A percentile compares a stretch with the other conserved stretches of the same genome.
phyloP scores from a whole-genome alignment of 1,139 yeast genomes.

The Kazachstania sp. region DNA sequence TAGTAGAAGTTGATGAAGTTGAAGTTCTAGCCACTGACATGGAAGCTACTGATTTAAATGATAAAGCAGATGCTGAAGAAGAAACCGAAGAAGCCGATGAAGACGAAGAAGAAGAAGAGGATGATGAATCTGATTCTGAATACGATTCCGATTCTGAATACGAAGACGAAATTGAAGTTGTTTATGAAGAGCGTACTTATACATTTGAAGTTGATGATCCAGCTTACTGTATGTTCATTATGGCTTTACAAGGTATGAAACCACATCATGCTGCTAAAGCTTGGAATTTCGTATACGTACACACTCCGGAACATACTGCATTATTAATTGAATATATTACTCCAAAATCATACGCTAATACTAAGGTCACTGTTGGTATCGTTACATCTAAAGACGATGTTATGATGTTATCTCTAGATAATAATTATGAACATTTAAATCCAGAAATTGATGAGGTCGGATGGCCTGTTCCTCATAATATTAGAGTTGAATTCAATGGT shows the following conservation, averaged over 20 bases:
- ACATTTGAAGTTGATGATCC: conserved; percentile 28
- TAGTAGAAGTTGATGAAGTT: conserved; percentile 9
- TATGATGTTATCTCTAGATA: conserved; percentile 57
- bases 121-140: conserved; percentile 4
- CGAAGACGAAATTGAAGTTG: conserved; percentile 11
- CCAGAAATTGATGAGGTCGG: conserved; percentile 67
- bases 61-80: no score
- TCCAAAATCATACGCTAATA: conserved; percentile 78
- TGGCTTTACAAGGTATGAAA: conserved; percentile 98
- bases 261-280: conserved; percentile 98
- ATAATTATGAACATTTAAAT: conserved; percentile 55
- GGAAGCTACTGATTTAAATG: conserved; percentile 14
- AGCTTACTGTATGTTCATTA: conserved; percentile 75
- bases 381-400: conserved; percentile 57
- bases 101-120: conserved; percentile 16
- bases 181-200: conserved; percentile 17
- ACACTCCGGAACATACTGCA: conserved; percentile 63
- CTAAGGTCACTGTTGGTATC: conserved; percentile 74
- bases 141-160: conserved; percentile 5
- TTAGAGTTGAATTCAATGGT: conserved; percentile 53
- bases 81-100: conserved; percentile 15
- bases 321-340: conserved; percentile 94
- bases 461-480: conserved; percentile 78
- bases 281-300: conserved; percentile 92
- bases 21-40: conserved; percentile 20